Base-by-base conservation (phyloP, 495 filamentous ascomycete genomes). In the Penicillium canescens region DNA sequence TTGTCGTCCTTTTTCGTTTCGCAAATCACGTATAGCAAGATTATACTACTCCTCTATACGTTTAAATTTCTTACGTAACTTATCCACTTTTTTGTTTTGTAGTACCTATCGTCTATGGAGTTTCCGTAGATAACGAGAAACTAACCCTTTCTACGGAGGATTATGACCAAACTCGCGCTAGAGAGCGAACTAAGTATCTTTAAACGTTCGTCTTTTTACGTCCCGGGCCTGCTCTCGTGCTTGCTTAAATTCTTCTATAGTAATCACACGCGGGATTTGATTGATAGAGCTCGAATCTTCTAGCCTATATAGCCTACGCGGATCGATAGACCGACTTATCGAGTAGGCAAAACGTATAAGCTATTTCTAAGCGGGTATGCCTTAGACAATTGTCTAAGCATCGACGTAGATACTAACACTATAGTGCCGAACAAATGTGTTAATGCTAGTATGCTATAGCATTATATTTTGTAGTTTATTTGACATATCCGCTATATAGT, bases 401-500 rank as follows among this genome's bases (percentile, higher is more conserved):
- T 76, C 61, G 34, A 70, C 53, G 35, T 69, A 45, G 42, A 74
- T 64, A 49, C 54, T 63, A 36, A 67, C 63, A 44, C 58, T 62
- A 43, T 74, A 73, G 52, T 74, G 59, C 46, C 63, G 66, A 10
- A 76, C 41, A 58, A 73, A 74, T 1, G 65, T 73, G 42, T 63
- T 41, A 38, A 71, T 74, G 26, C 52, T 67, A 20, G 65, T 52
- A 57, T 74, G 61, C 54, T 73, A 54, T 18, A 74, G 52, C 40
- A 74, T 76, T 2, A 74, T 51, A 45, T 75, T 75, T 62, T 76
- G 63, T 23, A 75, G 33, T 33, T 65, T 52, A 55, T 72, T 67
- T n/a, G 62, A 68, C 41, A 76, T 55, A 31, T 75, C 70, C 49
- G 49, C 64, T 71, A 43, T 41, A 50, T 41, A 31, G 39, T 10